phyloP scores from a whole-genome alignment of 306 rosid species.

The Hippophae gyantsensis region DNA sequence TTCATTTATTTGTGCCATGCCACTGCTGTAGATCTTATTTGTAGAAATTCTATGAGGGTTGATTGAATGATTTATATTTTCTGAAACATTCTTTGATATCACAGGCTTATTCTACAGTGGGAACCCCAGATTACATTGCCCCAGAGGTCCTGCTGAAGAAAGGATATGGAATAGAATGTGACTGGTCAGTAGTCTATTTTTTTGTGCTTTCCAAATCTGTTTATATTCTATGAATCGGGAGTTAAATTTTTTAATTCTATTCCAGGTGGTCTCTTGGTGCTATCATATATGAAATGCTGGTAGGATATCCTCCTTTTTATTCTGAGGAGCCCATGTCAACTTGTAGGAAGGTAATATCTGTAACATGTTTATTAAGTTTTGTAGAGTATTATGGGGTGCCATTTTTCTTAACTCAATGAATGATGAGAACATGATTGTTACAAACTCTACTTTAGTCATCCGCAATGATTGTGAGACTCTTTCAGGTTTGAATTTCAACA shows the following conservation, averaged over 20 bases:
- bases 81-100: no score
- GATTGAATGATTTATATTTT: no score
- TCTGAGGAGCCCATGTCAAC: conserved; percentile 81
- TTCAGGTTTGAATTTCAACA: no score
- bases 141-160: conserved; percentile 73
- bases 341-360: conserved; percentile 59
- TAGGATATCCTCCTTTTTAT: conserved; percentile 82
- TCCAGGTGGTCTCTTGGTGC: conserved; percentile 97
- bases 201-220: neutral
- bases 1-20: no score
- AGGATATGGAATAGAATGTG: conserved; percentile 90
- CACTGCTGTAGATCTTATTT: neutral
- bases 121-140: conserved; percentile 90
- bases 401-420: neutral
- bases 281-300: conserved; percentile 90
- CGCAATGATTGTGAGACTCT: no score
- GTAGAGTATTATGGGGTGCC: neutral
- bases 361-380: neutral
- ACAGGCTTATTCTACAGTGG: conserved; percentile 87
- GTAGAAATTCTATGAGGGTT: no score
- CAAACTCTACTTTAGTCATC: no score
- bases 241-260: conserved; percentile 1
- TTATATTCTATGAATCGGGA: conserved; percentile 4
- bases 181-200: conserved; percentile 45
- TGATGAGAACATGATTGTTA: no score